Conservation (phyloP, 371 early-diverging fungal species). For the Dinochytrium kinnereticum region DNA sequence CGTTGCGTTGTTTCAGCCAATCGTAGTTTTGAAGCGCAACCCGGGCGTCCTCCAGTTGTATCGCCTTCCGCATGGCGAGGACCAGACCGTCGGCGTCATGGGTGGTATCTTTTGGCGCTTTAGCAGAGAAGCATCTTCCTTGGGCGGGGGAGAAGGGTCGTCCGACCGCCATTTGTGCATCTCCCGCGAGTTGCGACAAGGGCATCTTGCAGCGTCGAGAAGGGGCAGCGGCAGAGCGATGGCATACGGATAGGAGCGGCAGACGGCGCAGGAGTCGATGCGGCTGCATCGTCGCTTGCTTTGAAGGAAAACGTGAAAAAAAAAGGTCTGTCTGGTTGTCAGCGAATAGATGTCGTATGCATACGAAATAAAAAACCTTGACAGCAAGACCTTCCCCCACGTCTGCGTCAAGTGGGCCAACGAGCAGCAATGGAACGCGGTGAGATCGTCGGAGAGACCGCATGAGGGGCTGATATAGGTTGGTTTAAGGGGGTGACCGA, state of each 20-base stretch:
- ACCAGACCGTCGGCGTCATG: not conserved
- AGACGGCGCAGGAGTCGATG: too few relatives aligned
- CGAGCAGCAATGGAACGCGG: conserved; percentile 21
- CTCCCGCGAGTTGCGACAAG: too few relatives aligned
- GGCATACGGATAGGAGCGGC: too few relatives aligned
- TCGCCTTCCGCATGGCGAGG: not conserved
- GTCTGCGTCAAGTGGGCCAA: conserved; percentile 13
- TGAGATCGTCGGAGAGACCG: not conserved
- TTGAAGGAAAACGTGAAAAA: too few relatives aligned
- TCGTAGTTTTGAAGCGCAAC: not conserved
- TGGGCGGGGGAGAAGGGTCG: too few relatives aligned
- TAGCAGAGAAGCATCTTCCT: too few relatives aligned
- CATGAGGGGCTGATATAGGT: not conserved
- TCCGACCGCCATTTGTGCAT: too few relatives aligned
- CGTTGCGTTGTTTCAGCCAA: not conserved
- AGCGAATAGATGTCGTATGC: too few relatives aligned
- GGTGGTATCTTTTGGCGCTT: not conserved
- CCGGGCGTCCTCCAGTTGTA: not conserved
- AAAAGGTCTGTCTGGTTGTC: too few relatives aligned
- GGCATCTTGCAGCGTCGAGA: too few relatives aligned
- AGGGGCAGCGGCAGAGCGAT: too few relatives aligned
- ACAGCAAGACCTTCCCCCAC: not conserved
- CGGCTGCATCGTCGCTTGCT: too few relatives aligned
- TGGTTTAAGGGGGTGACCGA: conserved; percentile 4
- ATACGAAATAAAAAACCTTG: not conserved